Base-by-base conservation (phyloP, 1,284 basidiomycete genomes). In the Cutaneotrichosporon sp. region DNA sequence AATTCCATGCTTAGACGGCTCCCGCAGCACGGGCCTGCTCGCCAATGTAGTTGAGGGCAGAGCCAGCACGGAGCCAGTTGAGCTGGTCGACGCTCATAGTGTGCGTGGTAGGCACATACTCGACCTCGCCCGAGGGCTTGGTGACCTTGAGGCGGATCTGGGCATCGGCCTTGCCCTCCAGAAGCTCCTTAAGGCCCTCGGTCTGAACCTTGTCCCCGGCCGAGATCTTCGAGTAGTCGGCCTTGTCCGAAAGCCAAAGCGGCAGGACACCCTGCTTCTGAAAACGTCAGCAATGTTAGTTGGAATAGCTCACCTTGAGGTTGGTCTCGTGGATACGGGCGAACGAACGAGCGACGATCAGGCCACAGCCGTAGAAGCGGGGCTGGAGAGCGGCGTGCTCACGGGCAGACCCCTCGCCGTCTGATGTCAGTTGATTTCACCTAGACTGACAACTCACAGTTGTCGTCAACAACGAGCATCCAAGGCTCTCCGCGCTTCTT, bases 311-410 rank as follows among this genome's bases (percentile, higher is more conserved):
- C 30, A 53, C 52, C 52, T 97, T 97, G 66, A 97, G 83, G 81
- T 98, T 98, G 14, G 95, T 97, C 82, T 98, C 93, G 81, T 99
- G 97, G 67, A 99, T 99, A 69, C 97, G 90, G 68, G 97, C 97
- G 73, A 99, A 99, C 3, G 94, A 97, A 38, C 93, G 86, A 0
- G 91, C 90, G 61, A 94, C 80, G 72, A 95, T 92, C 82, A 92
- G 82, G 8, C 85, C 86, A 73, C 91, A 92, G 32, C 91, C 91
- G 75, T 97, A 96, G 83, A 96, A 97, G 16, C 97, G 87, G 56
- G 96, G 97, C 78, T 99, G 97, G 38, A 99, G 84, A 16, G 95
- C 94, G 38, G 97, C 97, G 80, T 99, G 97, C 81, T 99, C 97
- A 65, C 97, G 87, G 7, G 80, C 80, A 26, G 79, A 78, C 34